Evolutionary conservation across 139 green algal species (phyloP).

Genomic region (Tetradesmus obliquus): DNA sequence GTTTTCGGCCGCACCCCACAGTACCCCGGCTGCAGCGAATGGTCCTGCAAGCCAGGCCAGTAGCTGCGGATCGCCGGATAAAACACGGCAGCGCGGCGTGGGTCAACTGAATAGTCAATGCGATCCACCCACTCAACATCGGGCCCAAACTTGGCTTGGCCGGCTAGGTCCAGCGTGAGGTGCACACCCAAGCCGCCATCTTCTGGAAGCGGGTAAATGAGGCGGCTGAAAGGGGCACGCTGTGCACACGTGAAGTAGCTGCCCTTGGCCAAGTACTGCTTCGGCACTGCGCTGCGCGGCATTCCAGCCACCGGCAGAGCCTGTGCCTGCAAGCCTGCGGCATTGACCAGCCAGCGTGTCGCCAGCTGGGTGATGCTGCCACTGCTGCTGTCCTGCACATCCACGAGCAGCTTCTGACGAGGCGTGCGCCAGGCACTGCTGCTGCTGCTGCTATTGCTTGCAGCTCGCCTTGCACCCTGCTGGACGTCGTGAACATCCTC

Average conservation of each 20-base stretch:
- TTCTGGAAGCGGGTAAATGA: constrained; percentile 91
- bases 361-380: constrained; percentile 50
- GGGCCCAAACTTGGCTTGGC: constrained; percentile 85
- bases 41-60: constrained; percentile 78
- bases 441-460: neutral
- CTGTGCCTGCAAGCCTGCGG: constrained; percentile 58
- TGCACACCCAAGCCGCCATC: constrained; percentile 89
- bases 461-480: neutral
- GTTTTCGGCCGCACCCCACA: constrained; percentile 76
- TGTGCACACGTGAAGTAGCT: constrained; percentile 66
- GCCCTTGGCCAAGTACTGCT: constrained; percentile 69
- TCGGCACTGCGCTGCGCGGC: constrained; percentile 58
- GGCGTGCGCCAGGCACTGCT: neutral
- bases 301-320: constrained; percentile 56
- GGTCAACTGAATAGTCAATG: constrained; percentile 63
- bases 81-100: constrained; percentile 63
- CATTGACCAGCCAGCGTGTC: constrained; percentile 68
- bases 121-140: constrained; percentile 90
- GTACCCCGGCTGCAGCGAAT: constrained; percentile 75
- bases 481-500: neutral
- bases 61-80: constrained; percentile 80
- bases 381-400: constrained; percentile 57
- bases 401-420: constrained; percentile 45
- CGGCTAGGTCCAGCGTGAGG: constrained; percentile 89
- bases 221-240: constrained; percentile 69